Conservation (phyloP, 768 basidiomycete species). For the Phlegmacium glaucopus region DNA sequence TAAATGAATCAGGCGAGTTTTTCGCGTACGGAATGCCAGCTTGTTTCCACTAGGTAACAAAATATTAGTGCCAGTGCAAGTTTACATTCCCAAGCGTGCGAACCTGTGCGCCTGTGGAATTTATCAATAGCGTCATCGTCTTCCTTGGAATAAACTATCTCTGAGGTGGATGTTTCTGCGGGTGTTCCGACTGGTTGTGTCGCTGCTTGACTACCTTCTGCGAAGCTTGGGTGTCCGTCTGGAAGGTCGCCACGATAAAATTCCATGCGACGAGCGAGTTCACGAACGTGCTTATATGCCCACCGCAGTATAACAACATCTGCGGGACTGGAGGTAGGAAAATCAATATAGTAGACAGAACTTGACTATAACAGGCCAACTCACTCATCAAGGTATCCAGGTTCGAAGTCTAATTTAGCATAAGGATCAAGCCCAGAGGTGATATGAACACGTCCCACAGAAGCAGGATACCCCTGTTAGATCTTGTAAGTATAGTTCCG, state of each 20-base stretch:
- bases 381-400: conserved; percentile 20
- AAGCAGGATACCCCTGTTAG: conserved; percentile 27
- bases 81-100: too few relatives aligned
- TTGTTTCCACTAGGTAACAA: conserved; percentile 29
- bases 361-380: background rate
- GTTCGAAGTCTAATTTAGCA: conserved; percentile 19
- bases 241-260: conserved; percentile 36
- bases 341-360: background rate
- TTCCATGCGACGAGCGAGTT: conserved; percentile 54
- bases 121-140: too few relatives aligned
- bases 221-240: too few relatives aligned
- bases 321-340: conserved; percentile 23
- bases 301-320: conserved; percentile 46
- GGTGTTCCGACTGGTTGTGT: too few relatives aligned
- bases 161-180: conserved; percentile 16
- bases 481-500: background rate
- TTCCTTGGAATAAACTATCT: conserved; percentile 35
- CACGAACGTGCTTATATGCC: conserved; percentile 52
- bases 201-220: too few relatives aligned
- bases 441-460: conserved; percentile 36
- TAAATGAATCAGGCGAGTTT: background rate
- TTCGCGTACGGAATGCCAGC: conserved; percentile 42
- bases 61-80: too few relatives aligned
- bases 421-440: conserved; percentile 27
- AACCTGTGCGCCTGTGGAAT: conserved; percentile 28